Conservation (phyloP, 345 rosid genomes). For the Moringa oleifera region DNA sequence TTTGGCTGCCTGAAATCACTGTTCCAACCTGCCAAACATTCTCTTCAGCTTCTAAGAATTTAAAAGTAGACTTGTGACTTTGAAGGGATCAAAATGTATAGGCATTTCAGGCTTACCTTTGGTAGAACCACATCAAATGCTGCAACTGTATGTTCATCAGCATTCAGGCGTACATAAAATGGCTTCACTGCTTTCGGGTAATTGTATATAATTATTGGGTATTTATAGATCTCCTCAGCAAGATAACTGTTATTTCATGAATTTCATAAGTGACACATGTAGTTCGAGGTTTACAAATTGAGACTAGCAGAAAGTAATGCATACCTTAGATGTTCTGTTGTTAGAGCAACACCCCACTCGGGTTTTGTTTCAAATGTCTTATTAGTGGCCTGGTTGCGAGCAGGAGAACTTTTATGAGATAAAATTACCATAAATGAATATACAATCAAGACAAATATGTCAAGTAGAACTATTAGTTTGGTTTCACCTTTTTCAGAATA, state of each 20-base stretch:
- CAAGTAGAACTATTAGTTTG: background rate
- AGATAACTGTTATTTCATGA: constrained; percentile 44
- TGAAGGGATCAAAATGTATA: background rate
- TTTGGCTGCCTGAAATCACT: constrained; percentile 72
- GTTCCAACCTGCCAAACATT: constrained; percentile 54
- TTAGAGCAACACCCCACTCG: constrained; percentile 58
- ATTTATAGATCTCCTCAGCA: constrained; percentile 62
- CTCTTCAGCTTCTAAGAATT: constrained; percentile 6
- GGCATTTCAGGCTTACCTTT: constrained; percentile 38
- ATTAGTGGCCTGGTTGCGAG: constrained; percentile 35
- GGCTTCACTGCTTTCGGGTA: constrained; percentile 64
- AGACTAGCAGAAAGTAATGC: background rate
- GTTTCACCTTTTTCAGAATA: constrained; percentile 47
- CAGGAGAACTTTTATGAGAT: background rate
- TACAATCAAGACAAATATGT: background rate
- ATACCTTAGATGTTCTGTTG: constrained; percentile 79
- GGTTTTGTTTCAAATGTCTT: constrained; percentile 49
- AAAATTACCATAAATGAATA: background rate
- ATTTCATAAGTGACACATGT: constrained; percentile 2
- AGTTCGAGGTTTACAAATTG: background rate
- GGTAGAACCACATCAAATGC: constrained; percentile 91
- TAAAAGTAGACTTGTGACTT: background rate
- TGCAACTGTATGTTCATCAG: constrained; percentile 74
- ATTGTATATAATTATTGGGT: constrained; percentile 54
- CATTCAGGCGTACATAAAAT: constrained; percentile 59